A percentile compares a stretch with the other conserved stretches of the same genome.
phyloP scores from a whole-genome alignment of 2,329 filamentous ascomycete genomes.

The Mariannaea sp. region DNA sequence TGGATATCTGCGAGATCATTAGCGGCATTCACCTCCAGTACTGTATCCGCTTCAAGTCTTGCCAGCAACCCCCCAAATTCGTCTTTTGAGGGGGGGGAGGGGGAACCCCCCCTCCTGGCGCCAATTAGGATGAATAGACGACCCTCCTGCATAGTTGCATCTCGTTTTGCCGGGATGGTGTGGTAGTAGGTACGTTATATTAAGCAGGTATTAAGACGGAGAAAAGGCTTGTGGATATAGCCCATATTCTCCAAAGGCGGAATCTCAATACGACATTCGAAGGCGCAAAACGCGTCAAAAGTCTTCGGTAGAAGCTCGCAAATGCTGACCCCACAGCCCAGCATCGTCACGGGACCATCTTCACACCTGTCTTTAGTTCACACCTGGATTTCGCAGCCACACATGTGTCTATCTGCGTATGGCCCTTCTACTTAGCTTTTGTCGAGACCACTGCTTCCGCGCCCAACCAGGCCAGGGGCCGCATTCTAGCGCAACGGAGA shows the following conservation, averaged over 20 bases:
- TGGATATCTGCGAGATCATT: neutral
- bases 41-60: neutral
- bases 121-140: neutral
- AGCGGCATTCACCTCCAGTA: neutral
- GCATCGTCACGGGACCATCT: slow-evolving; percentile 32
- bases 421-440: no score
- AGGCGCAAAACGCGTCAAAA: no score
- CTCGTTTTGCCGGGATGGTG: neutral
- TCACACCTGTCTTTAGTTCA: neutral
- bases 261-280: no score
- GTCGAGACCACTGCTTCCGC: no score
- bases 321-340: slow-evolving; percentile 30
- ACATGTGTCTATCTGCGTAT: no score
- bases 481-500: no score
- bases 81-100: neutral
- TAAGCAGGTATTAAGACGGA: neutral
- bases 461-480: no score
- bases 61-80: neutral
- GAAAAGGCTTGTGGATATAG: neutral
- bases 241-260: neutral
- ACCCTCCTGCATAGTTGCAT: neutral
- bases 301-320: no score
- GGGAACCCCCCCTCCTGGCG: no score
- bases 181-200: neutral
- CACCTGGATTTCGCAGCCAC: neutral